Conservation (phyloP, 176 grass and related monocot genomes). For the Oryza meyeriana region DNA sequence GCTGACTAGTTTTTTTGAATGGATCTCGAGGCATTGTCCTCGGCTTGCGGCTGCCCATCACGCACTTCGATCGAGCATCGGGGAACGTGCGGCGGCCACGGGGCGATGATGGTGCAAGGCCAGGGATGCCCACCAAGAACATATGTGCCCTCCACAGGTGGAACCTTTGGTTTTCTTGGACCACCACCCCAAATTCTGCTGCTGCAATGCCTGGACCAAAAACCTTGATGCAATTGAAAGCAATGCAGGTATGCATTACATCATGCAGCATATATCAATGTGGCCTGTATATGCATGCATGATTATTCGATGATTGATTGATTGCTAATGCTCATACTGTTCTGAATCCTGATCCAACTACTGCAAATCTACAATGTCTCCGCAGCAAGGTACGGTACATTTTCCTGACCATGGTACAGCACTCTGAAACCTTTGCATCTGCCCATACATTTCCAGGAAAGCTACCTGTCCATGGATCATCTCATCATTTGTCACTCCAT, state of each 20-base stretch:
- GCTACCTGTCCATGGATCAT: slow-evolving; percentile 1
- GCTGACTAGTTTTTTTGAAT: slow-evolving; percentile 38
- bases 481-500: slow-evolving; percentile 3
- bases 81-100: slow-evolving; percentile 2
- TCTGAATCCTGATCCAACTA: slow-evolving; percentile 26
- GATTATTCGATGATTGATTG: slow-evolving; percentile 46
- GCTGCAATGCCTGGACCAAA: slow-evolving; percentile 29
- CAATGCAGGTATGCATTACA: slow-evolving; percentile 6
- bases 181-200: slow-evolving; percentile 42
- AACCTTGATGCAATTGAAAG: slow-evolving; percentile 32
- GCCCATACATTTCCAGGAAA: background rate
- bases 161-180: slow-evolving; percentile 29
- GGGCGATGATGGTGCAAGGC: slow-evolving; percentile 25
- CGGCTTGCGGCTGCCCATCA: slow-evolving; percentile 53
- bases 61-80: slow-evolving; percentile 36
- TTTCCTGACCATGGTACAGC: background rate
- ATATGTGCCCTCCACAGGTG: slow-evolving; percentile 29
- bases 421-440: slow-evolving; percentile 22
- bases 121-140: slow-evolving; percentile 37
- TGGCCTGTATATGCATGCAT: background rate
- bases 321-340: background rate
- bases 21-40: slow-evolving; percentile 63
- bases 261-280: background rate
- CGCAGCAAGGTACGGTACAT: slow-evolving; percentile 14
- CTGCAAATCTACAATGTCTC: slow-evolving; percentile 14